Base-by-base conservation (phyloP, 148 eudicot species). In the Chenopodium suecicum region DNA sequence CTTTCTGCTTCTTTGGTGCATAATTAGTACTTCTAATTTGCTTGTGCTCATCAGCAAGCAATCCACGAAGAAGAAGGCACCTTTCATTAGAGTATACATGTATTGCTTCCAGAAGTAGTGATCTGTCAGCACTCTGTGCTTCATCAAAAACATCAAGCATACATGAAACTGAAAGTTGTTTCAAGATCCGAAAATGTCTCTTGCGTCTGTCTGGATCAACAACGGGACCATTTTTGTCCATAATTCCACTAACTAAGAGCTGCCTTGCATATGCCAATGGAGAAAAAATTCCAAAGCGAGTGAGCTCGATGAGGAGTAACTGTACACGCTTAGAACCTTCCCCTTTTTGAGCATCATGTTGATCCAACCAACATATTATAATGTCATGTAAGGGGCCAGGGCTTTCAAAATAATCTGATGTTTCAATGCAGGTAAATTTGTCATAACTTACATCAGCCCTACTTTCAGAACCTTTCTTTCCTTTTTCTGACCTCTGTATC, bases 301-400 rank as follows among this genome's bases (percentile, higher is more conserved):
- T 89, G 76, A 97, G 89, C 83, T 94, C 99, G 74, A 86, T 84
- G 34, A 94, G 86, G 19, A 97, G 91, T 67, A 94, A 82, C 67
- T 94, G 94, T 73, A 94, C 87, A 66, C 94, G 94, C 85, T 88
- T 91, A 71, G 88, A 89, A 78, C 95, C 95, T 82, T 94, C 95
- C 70, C 92, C 86, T 70, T 85, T 90, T 41, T 89, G 93, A 50
- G 87, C 87, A 80, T 94, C 93, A 84, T 97, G 98, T 77, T 92
- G 99, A 88, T 97, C 99, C 66, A 97, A 80, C 98, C 98, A 97
- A 84, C 99, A 94, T 32, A 93, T 92, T 62, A 94, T 82, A 29
- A 88, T 83, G 86, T 97, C 99, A 90, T 97, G 99, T 74, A 97
- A 88, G 27, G 96, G 93, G 80, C 98, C 88, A 47, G 99, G 97